Conservation (phyloP, 257 asterid genomes). For the Solanum arcanum region DNA sequence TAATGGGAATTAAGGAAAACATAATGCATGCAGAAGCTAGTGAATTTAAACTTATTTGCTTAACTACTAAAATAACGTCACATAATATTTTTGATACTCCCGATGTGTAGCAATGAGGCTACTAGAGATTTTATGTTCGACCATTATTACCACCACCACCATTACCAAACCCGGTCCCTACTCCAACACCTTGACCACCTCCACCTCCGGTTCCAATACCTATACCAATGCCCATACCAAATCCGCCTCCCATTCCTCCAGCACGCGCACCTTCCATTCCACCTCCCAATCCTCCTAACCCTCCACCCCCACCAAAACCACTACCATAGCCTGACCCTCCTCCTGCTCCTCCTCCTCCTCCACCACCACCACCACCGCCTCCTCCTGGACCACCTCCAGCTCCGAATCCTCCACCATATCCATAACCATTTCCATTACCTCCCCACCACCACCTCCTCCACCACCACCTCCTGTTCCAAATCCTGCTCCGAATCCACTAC, state of each 20-base stretch:
- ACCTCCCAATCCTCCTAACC: not conserved
- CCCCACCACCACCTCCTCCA: constrained; percentile 7
- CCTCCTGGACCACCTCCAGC: constrained; percentile 10
- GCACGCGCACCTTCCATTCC: too few relatives aligned
- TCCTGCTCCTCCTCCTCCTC: constrained; percentile 16
- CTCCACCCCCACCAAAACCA: constrained; percentile 9
- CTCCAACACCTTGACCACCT: not conserved
- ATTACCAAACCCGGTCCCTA: not conserved
- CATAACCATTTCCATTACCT: constrained; percentile 3
- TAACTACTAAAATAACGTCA: not conserved
- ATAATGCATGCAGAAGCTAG: not conserved
- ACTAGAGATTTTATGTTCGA: not conserved
- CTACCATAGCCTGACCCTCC: constrained; percentile 18
- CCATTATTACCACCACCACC: not conserved
- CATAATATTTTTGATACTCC: not conserved
- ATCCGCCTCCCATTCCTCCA: too few relatives aligned
- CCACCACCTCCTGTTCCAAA: constrained; percentile 8
- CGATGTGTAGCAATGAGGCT: not conserved
- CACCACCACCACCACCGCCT: constrained; percentile 7
- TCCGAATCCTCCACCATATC: constrained; percentile 9
- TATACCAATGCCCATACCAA: not conserved
- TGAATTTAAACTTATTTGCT: not conserved
- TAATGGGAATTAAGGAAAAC: not conserved
- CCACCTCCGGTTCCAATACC: constrained; percentile 9
- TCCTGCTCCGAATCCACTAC: constrained; percentile 7